Base-by-base conservation (phyloP, 83 land plant species). In the Diphasiastrum complanatum region DNA sequence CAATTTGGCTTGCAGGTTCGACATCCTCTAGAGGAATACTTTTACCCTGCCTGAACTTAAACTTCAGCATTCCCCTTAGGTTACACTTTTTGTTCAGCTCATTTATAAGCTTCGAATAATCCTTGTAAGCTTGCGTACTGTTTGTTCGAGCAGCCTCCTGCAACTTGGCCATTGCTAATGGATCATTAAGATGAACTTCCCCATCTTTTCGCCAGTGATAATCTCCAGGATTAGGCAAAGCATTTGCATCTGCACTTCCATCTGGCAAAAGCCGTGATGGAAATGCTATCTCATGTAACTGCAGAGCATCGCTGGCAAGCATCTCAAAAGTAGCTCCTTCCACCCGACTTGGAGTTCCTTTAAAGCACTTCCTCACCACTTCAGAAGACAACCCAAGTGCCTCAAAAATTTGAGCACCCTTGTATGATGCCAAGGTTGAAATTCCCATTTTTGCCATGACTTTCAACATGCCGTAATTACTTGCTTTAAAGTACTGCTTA, bases 391-490 rank as follows among this genome's bases (percentile, higher is more conserved):
- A 87, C 20, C 99, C 99, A 11, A 95, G 75, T 6, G 99, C 99
- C 65, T 95, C 99, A 75, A 95, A 95, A 34, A 95, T 95, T 51
- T 95, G 99, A 34, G 99, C 99, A 59, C 99, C 99, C 50, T 95
- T 95, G 73, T 89, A 95, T 16, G 99, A 95, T 5, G 99, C 99
- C 76, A 95, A 74, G 29, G 99, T 95, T 37, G 97, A 89, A 41
- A 95, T 95, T 31, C 99, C 99, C 99, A 95, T 95, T 63, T 95
- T 95, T 5, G 97, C 99, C 52, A 95, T 79, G 58, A 95, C 99
- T 62, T 95, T 95, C 79, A 95, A 79, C 83, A 95, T 95, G 45
- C 99, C 99, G 57, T 89, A 89, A 56, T 84, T 86, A 69, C 79
- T 77, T 45, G 97, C 93, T 46, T 83, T 75, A 63, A 90, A 84